These are phyloP conservation scores for Scheffersomyces cryptocercus DNA, from an alignment of 1,139 yeast genomes.

Conservation along the genomic window DNA sequence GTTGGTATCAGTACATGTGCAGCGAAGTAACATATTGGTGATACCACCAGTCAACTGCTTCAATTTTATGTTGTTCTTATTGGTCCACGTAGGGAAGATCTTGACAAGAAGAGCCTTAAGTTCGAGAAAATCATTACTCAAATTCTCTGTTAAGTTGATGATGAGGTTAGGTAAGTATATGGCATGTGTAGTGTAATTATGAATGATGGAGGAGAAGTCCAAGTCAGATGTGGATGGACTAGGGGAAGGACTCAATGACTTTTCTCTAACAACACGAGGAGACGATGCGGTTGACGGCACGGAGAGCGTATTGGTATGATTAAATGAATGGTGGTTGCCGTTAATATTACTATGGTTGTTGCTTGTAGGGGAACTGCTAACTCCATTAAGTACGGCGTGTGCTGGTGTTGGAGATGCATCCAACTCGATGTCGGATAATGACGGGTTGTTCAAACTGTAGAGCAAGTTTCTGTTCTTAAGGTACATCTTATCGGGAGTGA, in stretches of 20 bases:
- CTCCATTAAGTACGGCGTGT: slow-evolving; percentile 1
- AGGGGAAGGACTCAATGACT: slow-evolving; percentile 13
- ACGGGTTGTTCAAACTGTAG: slow-evolving; percentile 46
- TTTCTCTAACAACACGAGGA: not conserved
- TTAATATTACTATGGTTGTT: slow-evolving; percentile 1
- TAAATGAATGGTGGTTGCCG: slow-evolving; percentile 3
- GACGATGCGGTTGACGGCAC: slow-evolving; percentile 1
- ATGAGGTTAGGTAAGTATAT: slow-evolving; percentile 41
- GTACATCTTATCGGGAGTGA: slow-evolving; percentile 26
- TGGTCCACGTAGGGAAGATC: slow-evolving; percentile 39
- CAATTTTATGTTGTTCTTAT: slow-evolving; percentile 24
- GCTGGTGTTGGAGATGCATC: slow-evolving; percentile 20
- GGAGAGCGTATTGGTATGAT: not conserved
- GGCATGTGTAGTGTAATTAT: slow-evolving; percentile 35
- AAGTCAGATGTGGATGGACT: slow-evolving; percentile 14
- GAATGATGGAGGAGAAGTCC: slow-evolving; percentile 19
- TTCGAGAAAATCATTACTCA: slow-evolving; percentile 31
- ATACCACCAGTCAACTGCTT: slow-evolving; percentile 71
- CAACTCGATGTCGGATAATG: slow-evolving; percentile 40
- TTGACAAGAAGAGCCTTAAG: slow-evolving; percentile 33
- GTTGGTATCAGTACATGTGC: slow-evolving; percentile 29
- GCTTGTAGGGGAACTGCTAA: slow-evolving; percentile 4
- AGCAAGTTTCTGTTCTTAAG: slow-evolving; percentile 39
- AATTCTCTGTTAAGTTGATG: slow-evolving; percentile 34
- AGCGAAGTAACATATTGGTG: slow-evolving; percentile 69